phyloP scores from a whole-genome alignment of 345 rosid genomes.

The Brassica nigra region DNA sequence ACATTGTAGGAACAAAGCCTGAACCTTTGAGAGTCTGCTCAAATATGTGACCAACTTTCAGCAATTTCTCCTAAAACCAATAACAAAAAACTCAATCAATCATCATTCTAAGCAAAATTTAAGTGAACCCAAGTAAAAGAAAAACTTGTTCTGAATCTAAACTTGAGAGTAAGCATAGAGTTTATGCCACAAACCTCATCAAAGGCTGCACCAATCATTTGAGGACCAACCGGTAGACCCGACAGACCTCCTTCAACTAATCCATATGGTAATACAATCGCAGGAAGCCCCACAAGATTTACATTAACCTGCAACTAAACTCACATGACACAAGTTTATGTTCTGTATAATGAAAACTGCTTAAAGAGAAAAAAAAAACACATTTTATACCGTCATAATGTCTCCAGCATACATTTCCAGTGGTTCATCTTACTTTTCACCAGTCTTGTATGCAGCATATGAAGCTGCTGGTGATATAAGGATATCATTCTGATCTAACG shows the following conservation, averaged over 20 bases:
- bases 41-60: conserved; percentile 77
- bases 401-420: conserved; percentile 93
- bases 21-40: conserved; percentile 77
- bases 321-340: conserved; percentile 9
- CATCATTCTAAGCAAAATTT: neutral
- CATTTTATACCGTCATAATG: conserved; percentile 68
- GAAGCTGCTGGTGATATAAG: conserved; percentile 96
- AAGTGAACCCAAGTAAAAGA: neutral
- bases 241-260: conserved; percentile 71
- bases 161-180: neutral
- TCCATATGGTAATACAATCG: conserved; percentile 85
- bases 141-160: neutral
- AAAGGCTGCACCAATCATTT: conserved; percentile 88
- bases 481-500: conserved; percentile 65
- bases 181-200: conserved; percentile 59
- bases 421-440: conserved; percentile 91
- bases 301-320: conserved; percentile 72
- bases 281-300: conserved; percentile 85
- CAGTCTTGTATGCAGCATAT: conserved; percentile 83
- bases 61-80: conserved; percentile 61
- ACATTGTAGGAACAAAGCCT: conserved; percentile 70
- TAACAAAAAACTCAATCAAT: neutral
- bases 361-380: neutral
- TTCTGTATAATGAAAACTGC: neutral
- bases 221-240: conserved; percentile 87